Conservation (phyloP, 169 alveolate genomes). For the Ichthyophthirius multifiliis region DNA sequence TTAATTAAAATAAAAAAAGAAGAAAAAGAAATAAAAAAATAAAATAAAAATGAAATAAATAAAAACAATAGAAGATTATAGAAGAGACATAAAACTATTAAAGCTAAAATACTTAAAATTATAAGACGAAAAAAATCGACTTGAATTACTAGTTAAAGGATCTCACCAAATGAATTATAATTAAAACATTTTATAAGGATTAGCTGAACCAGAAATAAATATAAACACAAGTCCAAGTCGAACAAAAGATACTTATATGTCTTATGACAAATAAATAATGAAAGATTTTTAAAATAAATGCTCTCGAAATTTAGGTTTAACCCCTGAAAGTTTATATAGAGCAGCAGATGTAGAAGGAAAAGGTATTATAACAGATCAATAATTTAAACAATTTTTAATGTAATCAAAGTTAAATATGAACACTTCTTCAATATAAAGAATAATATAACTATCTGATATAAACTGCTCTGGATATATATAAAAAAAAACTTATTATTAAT, state of each 20-base stretch:
- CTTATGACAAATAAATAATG: constrained; percentile 17
- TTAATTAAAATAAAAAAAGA: too few relatives aligned
- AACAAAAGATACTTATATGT: neutral
- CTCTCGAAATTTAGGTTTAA: neutral
- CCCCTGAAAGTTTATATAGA: constrained; percentile 17
- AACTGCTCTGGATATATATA: constrained; percentile 23
- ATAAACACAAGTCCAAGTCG: neutral
- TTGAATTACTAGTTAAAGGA: neutral
- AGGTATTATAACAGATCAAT: constrained; percentile 9
- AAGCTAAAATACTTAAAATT: constrained; percentile 20
- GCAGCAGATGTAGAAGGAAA: constrained; percentile 19
- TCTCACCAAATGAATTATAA: neutral
- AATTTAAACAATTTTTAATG: constrained; percentile 22
- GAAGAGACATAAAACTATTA: constrained; percentile 28
- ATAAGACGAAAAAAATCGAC: neutral
- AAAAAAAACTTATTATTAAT: constrained; percentile 1
- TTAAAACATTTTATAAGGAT: too few relatives aligned
- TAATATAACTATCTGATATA: constrained; percentile 16
- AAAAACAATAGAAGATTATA: constrained; percentile 34
- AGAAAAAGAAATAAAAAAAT: neutral
- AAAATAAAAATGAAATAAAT: neutral
- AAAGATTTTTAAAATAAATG: constrained; percentile 23
- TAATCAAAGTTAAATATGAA: constrained; percentile 17
- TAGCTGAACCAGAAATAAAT: neutral
- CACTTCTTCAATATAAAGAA: constrained; percentile 5